A percentile compares a stretch with the other conserved stretches of the same genome.
Conservation (phyloP, 208 protist species). For the Leptomonas pyrrhocoris region DNA sequence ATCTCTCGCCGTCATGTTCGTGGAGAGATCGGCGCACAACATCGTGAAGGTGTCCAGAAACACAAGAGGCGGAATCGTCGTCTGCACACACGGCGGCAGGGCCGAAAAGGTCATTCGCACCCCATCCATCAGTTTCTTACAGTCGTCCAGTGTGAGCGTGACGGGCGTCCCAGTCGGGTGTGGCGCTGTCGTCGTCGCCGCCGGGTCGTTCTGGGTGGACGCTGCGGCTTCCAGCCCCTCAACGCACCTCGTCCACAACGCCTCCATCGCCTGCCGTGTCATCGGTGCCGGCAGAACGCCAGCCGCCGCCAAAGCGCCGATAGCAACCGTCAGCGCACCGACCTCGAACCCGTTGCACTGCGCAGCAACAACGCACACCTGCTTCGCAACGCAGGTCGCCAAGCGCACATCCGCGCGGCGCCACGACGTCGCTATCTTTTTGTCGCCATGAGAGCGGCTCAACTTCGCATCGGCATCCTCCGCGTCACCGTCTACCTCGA, state of each 20-base stretch:
- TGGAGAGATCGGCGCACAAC: conserved; percentile 6
- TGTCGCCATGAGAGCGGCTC: not conserved
- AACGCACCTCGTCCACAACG: conserved; percentile 19
- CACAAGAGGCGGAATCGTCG: not conserved
- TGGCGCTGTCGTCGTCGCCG: no score
- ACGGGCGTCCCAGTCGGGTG: not conserved
- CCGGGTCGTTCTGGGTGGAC: not conserved
- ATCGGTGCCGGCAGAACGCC: conserved; percentile 1
- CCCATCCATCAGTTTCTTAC: conserved; percentile 34
- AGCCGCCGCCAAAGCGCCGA: conserved; percentile 21
- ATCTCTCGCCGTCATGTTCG: not conserved
- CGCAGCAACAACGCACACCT: conserved; percentile 7
- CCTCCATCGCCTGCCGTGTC: conserved; percentile 6
- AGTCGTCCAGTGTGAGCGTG: conserved; percentile 20
- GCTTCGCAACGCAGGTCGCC: conserved; percentile 22
- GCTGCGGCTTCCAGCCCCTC: conserved; percentile 10
- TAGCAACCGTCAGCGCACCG: conserved; percentile 33
- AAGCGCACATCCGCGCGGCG: conserved; percentile 21
- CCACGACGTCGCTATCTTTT: not conserved
- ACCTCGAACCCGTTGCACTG: conserved; percentile 36
- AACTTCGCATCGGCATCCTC: not conserved
- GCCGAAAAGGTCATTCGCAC: not conserved
- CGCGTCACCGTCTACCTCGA: not conserved
- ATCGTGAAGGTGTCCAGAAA: conserved; percentile 12
- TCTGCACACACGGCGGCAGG: not conserved